Evolutionary conservation across 164 flowering plant species (phyloP).

Genomic region (Echeveria elegans): DNA sequence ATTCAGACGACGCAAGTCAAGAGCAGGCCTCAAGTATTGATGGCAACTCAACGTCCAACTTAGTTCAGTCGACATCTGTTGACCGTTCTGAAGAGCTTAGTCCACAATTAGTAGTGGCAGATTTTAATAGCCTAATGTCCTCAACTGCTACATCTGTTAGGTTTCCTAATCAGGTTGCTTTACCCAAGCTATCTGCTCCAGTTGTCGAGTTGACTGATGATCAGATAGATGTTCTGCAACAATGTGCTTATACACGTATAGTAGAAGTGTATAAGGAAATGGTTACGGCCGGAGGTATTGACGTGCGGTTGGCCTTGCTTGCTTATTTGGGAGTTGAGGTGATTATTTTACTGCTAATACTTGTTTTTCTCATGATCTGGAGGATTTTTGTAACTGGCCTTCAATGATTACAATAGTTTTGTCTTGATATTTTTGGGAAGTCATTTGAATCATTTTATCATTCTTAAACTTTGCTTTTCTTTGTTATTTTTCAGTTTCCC

Average conservation of each 20-base stretch:
- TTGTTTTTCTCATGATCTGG: neutral
- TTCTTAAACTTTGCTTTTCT: neutral
- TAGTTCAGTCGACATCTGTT: slow-evolving; percentile 37
- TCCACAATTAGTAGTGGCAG: slow-evolving; percentile 42
- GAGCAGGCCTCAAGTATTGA: slow-evolving; percentile 33
- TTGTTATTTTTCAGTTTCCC: slow-evolving; percentile 52
- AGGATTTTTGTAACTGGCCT: neutral
- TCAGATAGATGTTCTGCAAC: slow-evolving; percentile 63
- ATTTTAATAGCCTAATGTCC: slow-evolving; percentile 30
- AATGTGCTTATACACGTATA: slow-evolving; percentile 51
- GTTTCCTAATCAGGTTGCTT: slow-evolving; percentile 35
- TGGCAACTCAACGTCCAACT: slow-evolving; percentile 19
- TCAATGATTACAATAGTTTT: neutral
- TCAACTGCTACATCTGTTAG: slow-evolving; percentile 48
- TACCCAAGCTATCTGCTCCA: slow-evolving; percentile 85
- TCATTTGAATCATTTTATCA: neutral
- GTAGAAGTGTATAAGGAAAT: slow-evolving; percentile 79
- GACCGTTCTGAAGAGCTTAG: slow-evolving; percentile 80
- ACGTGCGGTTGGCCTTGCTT: slow-evolving; percentile 62
- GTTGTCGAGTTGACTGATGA: slow-evolving; percentile 57
- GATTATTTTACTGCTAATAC: slow-evolving; percentile 11
- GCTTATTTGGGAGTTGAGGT: slow-evolving; percentile 84
- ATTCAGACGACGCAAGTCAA: slow-evolving; percentile 39
- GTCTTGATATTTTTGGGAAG: neutral
- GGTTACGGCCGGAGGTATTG: slow-evolving; percentile 64